These are phyloP conservation scores for Podaxis sp. DNA, from an alignment of 768 basidiomycete genomes.

Conservation along the genomic window DNA sequence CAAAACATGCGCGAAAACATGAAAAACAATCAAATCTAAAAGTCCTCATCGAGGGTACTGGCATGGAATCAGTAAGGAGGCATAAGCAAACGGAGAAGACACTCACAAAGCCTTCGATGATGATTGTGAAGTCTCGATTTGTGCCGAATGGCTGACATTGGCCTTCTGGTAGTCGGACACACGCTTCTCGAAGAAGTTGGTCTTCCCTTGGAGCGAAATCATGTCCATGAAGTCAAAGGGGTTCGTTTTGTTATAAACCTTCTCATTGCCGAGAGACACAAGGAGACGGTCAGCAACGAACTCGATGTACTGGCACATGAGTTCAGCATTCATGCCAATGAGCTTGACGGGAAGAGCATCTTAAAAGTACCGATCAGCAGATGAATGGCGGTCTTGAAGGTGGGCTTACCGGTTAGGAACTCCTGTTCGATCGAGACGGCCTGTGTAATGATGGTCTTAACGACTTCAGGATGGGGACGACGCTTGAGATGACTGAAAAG, in stretches of 20 bases:
- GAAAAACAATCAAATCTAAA: constrained; percentile 18
- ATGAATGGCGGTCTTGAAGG: constrained; percentile 44
- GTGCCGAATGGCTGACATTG: constrained; percentile 51
- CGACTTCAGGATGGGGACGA: constrained; percentile 79
- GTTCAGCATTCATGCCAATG: constrained; percentile 88
- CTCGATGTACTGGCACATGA: constrained; percentile 94
- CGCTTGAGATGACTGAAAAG: constrained; percentile 83
- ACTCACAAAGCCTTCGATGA: constrained; percentile 30
- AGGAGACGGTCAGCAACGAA: constrained; percentile 91
- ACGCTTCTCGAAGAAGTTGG: constrained; percentile 96
- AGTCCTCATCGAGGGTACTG: constrained; percentile 32
- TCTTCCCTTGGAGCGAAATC: constrained; percentile 95
- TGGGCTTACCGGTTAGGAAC: constrained; percentile 67
- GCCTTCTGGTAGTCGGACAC: constrained; percentile 85
- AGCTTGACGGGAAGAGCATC: constrained; percentile 84
- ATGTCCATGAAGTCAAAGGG: constrained; percentile 96
- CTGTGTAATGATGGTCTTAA: constrained; percentile 71
- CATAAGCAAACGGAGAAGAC: neutral
- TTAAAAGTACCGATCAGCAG: constrained; percentile 19
- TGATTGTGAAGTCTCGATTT: constrained; percentile 18
- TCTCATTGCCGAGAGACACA: constrained; percentile 84
- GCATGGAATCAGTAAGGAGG: constrained; percentile 9
- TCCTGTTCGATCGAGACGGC: constrained; percentile 89
- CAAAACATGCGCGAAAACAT: constrained; percentile 7
- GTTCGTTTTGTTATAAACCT: constrained; percentile 76